Evolutionary conservation across 2,329 filamentous ascomycete genomes (phyloP).

Genomic region (Lasiodiplodia theobromae): DNA sequence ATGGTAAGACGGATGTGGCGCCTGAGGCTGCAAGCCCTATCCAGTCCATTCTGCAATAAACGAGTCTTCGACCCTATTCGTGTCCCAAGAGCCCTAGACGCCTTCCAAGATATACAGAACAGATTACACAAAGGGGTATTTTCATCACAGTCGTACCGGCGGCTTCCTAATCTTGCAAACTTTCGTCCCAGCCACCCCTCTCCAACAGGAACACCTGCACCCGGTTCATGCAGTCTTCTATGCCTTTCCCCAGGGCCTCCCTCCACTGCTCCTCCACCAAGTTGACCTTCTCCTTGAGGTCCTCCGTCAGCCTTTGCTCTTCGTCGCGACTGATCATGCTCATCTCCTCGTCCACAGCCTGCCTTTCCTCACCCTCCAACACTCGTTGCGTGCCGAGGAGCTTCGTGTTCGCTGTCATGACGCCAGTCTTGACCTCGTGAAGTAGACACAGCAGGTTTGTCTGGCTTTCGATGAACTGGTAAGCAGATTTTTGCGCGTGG

Average conservation of each 20-base stretch:
- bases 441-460: slow-evolving; percentile 88
- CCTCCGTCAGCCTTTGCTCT: slow-evolving; percentile 75
- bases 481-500: slow-evolving; percentile 90
- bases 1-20: slow-evolving; percentile 10
- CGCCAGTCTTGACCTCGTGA: slow-evolving; percentile 86
- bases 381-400: slow-evolving; percentile 70
- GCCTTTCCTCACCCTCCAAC: slow-evolving; percentile 47
- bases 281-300: slow-evolving; percentile 91
- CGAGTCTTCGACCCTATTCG: not conserved
- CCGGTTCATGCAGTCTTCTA: slow-evolving; percentile 75
- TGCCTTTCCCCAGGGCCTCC: slow-evolving; percentile 80
- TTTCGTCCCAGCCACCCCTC: slow-evolving; percentile 88
- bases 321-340: slow-evolving; percentile 69
- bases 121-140: slow-evolving; percentile 22
- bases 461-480: slow-evolving; percentile 96
- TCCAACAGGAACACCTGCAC: slow-evolving; percentile 76
- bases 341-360: slow-evolving; percentile 57
- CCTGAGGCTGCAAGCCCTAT: not conserved
- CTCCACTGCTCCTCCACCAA: slow-evolving; percentile 92
- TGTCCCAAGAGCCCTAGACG: not conserved
- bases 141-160: slow-evolving; percentile 8
- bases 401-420: slow-evolving; percentile 72
- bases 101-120: slow-evolving; percentile 10
- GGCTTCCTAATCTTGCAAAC: slow-evolving; percentile 49
- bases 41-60: not conserved